Conservation (phyloP, 495 filamentous ascomycete species). For the Aspergillus affinis region DNA sequence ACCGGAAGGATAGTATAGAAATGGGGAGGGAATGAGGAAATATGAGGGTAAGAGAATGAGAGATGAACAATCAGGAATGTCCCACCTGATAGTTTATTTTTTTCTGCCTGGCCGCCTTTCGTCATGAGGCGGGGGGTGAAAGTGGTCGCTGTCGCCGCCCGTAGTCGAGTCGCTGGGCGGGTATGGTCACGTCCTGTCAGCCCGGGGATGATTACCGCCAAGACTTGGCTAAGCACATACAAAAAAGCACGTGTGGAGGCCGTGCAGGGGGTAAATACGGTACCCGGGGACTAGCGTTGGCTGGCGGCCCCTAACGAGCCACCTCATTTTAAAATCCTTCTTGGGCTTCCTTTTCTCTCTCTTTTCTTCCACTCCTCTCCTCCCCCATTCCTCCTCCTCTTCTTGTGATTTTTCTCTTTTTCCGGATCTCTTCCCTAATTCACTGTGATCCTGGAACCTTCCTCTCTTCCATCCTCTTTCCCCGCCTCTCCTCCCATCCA, state of each 20-base stretch:
- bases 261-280: not conserved
- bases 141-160: conserved; percentile 1
- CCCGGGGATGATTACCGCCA: too few relatives aligned
- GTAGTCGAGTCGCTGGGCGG: not conserved
- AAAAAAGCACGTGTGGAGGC: not conserved
- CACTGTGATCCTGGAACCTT: not conserved
- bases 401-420: not conserved
- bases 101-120: conserved; percentile 25
- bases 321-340: conserved; percentile 3
- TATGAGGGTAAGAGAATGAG: not conserved
- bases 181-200: conserved; percentile 3
- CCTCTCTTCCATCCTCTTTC: conserved; percentile 9
- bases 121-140: conserved; percentile 26
- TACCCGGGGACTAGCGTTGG: not conserved
- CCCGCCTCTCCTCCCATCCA: conserved; percentile 2
- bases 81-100: conserved; percentile 14
- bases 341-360: not conserved
- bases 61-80: not conserved
- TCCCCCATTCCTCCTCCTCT: not conserved
- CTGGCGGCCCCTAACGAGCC: conserved; percentile 2
- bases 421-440: conserved; percentile 5
- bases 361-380: not conserved
- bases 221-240: too few relatives aligned
- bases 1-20: too few relatives aligned
- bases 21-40: conserved; percentile 2